Evolutionary conservation across 768 basidiomycete species (phyloP), one percentile per base, ranked within the genome.

Genomic region (Astraeus odoratus): DNA sequence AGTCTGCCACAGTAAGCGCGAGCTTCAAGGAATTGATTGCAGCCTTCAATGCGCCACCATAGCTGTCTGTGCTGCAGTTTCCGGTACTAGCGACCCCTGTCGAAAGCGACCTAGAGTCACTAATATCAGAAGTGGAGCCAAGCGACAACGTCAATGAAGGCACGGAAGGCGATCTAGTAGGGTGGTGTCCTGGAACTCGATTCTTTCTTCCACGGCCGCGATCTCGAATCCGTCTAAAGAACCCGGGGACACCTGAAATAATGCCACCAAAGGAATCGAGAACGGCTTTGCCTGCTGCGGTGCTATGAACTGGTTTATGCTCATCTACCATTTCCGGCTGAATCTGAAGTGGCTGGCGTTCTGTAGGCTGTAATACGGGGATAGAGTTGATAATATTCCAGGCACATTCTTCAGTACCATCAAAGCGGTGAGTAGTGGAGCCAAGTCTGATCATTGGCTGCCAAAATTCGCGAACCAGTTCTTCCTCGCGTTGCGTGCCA

Each of bases 401-500:
- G 19, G 67, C 66, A 8, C 61, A 60, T 1, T 47, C 46, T 4
- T 13, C 25, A 0, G 53, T 51, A 6, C 46, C 49, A 1, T 44
- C 22, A 37, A 67, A 60, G 8, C 60, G 64, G 22, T 49, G 46
- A 22, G 53, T 34, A 23, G 29, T 47, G 8, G 67, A 59, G 10
- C 67, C 65, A 18, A 49, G 46, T 16, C 51, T 47, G 16, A 63
- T 26, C 55, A 66, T 55, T 3, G 37, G 30, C 25, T 54, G 51
- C 66, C 67, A 69, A 44, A 57, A 66, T 13, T 46, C 52, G 20
- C 30, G 20, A 35, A 46, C 39, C 22, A 69, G 57, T 43, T 67
- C 51, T 9, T 43, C 31, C 38, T 65, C 66, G n/a, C 68, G 57
- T 22, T 38, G 33, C 20, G 47, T 34, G 9, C 57, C 65, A 8